Evolutionary conservation across 176 grass and related monocot species (phyloP), one percentile per base, ranked within the genome.

Genomic region (Carex littledalei): DNA sequence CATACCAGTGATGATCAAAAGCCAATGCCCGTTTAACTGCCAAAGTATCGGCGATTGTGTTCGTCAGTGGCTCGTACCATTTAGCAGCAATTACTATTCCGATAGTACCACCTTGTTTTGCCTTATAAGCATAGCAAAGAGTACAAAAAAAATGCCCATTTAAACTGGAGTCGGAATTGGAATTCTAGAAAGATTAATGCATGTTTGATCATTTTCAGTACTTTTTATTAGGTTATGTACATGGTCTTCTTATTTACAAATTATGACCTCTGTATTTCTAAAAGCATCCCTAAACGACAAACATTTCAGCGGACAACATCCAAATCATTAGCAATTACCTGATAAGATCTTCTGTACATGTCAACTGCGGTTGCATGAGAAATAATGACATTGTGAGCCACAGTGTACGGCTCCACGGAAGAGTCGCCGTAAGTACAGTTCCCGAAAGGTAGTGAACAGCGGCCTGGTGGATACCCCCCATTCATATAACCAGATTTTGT

Each of bases 281-380:
- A 54, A 52, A 55, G 1, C 29, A 31, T 29, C 4, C 47, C 5
- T 12, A 54, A 54, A 54, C n/a, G 55, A 21, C 17, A 1, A 12
- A 73, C 39, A 49, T 69, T 70, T 37, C 66, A 39, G 9, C 0
- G 15, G 17, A 47, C 41, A 45, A 53, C 15, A 77, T 54, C 13
- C 1, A 63, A 63, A 55, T 29, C 3, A 68, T 22, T 63, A 31
- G 18, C 8, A 26, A 61, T 56, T 59, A 91, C 89, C 89, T 91
- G 86, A 83, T 91, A 91, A 32, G 22, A 68, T 67, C 20, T 91
- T 80, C 78, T 87, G 79, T 91, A 91, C 13, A 91, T 85, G 45
- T 88, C 67, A 39, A 85, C 78, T 62, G 89, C 82, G 37, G 14
- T 85, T 55, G 89, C 86, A 86, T 91, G 89, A 3, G 86, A 83